A percentile compares a stretch with the other conserved stretches of the same genome.
Conservation (phyloP, 257 asterid species). For the Solanum medicagineum region DNA sequence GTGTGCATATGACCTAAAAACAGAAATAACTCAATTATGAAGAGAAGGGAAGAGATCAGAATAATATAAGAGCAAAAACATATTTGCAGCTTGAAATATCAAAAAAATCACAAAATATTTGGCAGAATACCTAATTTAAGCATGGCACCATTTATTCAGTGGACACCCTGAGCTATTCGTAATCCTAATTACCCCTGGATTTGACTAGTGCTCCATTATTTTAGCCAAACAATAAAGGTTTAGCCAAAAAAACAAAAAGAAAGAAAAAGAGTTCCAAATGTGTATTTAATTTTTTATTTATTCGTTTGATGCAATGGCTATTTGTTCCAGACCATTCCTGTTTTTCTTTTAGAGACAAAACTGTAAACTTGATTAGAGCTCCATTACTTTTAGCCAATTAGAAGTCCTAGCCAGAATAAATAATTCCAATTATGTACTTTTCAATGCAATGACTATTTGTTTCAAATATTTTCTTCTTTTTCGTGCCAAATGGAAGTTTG, state of each 20-base stretch:
- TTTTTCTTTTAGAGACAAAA: not conserved
- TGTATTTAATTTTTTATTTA: not conserved
- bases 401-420: not conserved
- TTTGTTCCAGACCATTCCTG: not conserved
- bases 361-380: not conserved
- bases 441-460: not conserved
- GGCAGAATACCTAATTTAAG: not conserved
- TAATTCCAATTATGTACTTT: not conserved
- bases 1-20: slow-evolving; percentile 79
- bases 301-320: not conserved
- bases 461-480: not conserved
- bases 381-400: not conserved
- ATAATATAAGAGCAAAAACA: not conserved
- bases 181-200: not conserved
- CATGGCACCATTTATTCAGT: not conserved
- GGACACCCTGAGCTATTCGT: not conserved
- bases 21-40: not conserved
- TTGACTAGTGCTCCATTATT: not conserved
- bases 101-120: not conserved
- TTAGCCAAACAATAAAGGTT: not conserved
- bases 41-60: not conserved
- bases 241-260: not conserved
- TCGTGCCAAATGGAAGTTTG: not conserved
- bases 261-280: not conserved
- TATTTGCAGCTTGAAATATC: not conserved